phyloP scores from a whole-genome alignment of 1,284 basidiomycete species.

The Gymnopus androsaceus region DNA sequence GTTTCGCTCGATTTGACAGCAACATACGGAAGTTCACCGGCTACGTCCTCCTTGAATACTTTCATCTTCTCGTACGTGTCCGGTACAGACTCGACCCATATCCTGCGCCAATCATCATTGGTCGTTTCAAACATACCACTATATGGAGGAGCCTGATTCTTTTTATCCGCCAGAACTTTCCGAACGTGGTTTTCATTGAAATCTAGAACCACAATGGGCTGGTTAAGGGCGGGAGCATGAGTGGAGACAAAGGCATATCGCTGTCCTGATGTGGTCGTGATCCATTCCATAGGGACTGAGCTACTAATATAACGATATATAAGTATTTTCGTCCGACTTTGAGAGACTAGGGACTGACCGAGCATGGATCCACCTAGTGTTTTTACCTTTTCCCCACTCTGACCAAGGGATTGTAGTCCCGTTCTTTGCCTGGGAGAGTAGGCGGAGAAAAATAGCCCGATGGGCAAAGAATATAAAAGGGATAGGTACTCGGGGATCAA shows the following conservation, averaged over 20 bases:
- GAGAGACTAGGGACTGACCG: no score
- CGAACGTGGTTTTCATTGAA: slow-evolving; percentile 13
- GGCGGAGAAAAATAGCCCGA: slow-evolving; percentile 4
- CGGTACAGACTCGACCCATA: background rate
- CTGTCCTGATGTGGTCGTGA: slow-evolving; percentile 14
- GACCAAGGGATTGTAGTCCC: slow-evolving; percentile 5
- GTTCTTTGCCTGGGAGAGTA: background rate
- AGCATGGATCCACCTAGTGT: slow-evolving; percentile 10
- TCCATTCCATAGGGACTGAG: slow-evolving; percentile 15
- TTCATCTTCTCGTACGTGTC: slow-evolving; percentile 7
- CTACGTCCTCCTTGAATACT: slow-evolving; percentile 13
- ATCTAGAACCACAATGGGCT: slow-evolving; percentile 11
- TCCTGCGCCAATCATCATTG: background rate
- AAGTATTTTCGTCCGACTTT: no score
- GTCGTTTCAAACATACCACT: background rate
- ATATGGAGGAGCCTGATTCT: background rate
- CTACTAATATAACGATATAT: no score
- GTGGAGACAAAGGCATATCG: slow-evolving; percentile 10
- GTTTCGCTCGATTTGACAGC: background rate
- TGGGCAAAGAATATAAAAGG: slow-evolving; percentile 15
- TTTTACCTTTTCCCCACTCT: slow-evolving; percentile 11
- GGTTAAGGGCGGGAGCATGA: slow-evolving; percentile 2
- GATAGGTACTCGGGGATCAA: background rate
- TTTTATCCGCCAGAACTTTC: background rate
- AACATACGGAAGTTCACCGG: slow-evolving; percentile 12